Base-by-base conservation (phyloP, 1,284 basidiomycete species). In the Rhodotorula sp. region DNA sequence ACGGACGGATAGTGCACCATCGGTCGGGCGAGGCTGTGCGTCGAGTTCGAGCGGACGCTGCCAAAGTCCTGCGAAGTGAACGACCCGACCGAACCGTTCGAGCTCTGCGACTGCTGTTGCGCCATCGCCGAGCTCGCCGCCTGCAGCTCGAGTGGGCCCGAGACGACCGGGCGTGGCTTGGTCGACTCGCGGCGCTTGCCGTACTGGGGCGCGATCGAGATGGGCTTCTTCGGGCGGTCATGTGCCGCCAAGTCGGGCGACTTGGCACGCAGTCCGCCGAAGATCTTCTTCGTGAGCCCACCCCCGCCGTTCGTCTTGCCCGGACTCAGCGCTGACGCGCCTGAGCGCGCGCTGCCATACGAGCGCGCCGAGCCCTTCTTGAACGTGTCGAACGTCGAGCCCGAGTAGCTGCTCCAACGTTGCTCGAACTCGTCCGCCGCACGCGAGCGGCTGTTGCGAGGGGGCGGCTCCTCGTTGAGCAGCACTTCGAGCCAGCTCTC, bases 401-500 rank as follows among this genome's bases (percentile, higher is more conserved):
- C 39, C 3, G 64, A 41, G 27, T 50, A 50, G n/a, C n/a, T 58
- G 39, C 68, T 62, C 68, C 59, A 62, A 1, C 68, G 68, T 22
- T 19, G 58, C 37, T n/a, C 27, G 27, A 37, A 29, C 13, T 41
- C 39, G 25, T 25, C 61, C 6, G 39, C 29, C 29, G 32, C 27
- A 44, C 13, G n/a, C 39, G 39, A 32, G 55, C 25, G 34, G 36
- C 7, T 17, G 21, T 22, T 29, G 15, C 46, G 53, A 8, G 64
- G 15, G 0, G 64, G 69, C 27, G 71, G 71, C 9, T 67, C 67
- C 22, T 54, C 60, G 48, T 67, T 61, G 32, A 73, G 66, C 3
- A 73, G 44, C 21, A 73, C 63, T 8, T 73, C 72, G 50, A 73
- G 68, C 62, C 67, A 67, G 2, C 63, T 61, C 9, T 67, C 70